Evolutionary conservation across 1,139 yeast species (phyloP), one percentile per base, ranked within the genome.

Genomic region (Arxiozyma slooffiae): DNA sequence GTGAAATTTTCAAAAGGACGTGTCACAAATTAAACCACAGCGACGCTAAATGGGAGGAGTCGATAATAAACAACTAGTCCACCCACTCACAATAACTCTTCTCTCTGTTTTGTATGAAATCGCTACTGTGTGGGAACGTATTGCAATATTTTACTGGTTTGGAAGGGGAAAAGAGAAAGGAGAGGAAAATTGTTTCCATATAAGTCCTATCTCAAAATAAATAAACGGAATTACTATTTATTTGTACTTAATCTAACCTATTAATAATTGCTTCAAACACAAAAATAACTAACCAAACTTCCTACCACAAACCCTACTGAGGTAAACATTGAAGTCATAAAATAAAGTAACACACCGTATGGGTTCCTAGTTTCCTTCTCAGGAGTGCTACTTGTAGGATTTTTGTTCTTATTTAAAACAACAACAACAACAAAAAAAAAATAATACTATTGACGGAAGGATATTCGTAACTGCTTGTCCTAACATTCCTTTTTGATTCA

Each of bases 391-490:
- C 6, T 9, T 3, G 9, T 36, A 14, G 11, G 36, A 14, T 37
- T 47, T 37, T 21, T 55, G 44, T 48, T 57, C 4, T 60, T 64
- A 4, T 77, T 65, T 41, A 79, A 56, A 42, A 83, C 76, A 1
- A 90, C 79, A 1, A n/a, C n/a, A n/a, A n/a, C n/a, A n/a, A n/a
- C n/a, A n/a, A n/a, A n/a, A n/a, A n/a, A 79, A 48, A 47, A 90
- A 81, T 49, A 89, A 72, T 0, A 95, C 84, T 17, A 84, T 67
- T 0, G 96, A 81, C 0, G 97, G 97, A 48, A 90, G 71, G 0
- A 90, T 95, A 0, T 97, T 97, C 0, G 97, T 89, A 16, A 90
- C 72, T 0, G 96, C 96, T 67, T 92, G 96, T 1, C 98, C 98
- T 6, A 89, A 89, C 85, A 92, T 86, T 8, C 97, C 97, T 61